These are phyloP conservation scores for Colletotrichum abscissum DNA, from an alignment of 2,329 filamentous ascomycete species.

Conservation along the genomic window DNA sequence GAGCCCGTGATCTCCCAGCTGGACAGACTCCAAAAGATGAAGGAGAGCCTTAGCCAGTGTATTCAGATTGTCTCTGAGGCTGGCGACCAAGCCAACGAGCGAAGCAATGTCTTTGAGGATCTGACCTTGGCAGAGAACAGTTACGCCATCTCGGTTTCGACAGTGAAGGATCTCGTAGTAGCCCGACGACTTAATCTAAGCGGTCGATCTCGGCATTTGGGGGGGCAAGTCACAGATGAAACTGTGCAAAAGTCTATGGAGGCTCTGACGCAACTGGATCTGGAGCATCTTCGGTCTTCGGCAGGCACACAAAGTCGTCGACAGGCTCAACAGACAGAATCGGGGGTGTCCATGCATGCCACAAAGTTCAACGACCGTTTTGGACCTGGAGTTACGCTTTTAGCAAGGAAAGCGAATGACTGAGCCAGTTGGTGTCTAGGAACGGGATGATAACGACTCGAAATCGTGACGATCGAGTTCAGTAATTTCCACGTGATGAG, in stretches of 20 bases:
- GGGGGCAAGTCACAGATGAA: constrained; percentile 15
- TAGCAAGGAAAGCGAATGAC: background rate
- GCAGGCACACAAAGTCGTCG: background rate
- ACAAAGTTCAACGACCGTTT: background rate
- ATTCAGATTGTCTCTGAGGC: constrained; percentile 14
- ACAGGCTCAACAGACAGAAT: background rate
- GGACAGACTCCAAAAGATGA: constrained; percentile 36
- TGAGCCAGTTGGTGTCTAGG: too few species aligned
- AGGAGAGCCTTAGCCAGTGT: constrained; percentile 38
- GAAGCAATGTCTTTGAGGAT: constrained; percentile 41
- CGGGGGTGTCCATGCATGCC: background rate
- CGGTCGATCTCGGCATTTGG: constrained; percentile 1
- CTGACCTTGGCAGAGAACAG: constrained; percentile 39
- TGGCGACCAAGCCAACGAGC: constrained; percentile 17
- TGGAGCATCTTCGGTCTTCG: background rate
- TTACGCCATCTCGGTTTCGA: constrained; percentile 41
- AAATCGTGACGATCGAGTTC: too few species aligned
- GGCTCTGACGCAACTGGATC: constrained; percentile 7
- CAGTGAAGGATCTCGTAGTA: constrained; percentile 39
- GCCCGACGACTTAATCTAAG: constrained; percentile 38
- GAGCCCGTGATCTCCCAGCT: constrained; percentile 27
- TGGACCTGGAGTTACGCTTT: background rate
- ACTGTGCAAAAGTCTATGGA: constrained; percentile 17
- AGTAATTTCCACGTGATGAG: too few species aligned
- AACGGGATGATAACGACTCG: too few species aligned